These are phyloP conservation scores for Boletus semigastroideus DNA, from an alignment of 1,284 basidiomycete species.

Conservation along the genomic window DNA sequence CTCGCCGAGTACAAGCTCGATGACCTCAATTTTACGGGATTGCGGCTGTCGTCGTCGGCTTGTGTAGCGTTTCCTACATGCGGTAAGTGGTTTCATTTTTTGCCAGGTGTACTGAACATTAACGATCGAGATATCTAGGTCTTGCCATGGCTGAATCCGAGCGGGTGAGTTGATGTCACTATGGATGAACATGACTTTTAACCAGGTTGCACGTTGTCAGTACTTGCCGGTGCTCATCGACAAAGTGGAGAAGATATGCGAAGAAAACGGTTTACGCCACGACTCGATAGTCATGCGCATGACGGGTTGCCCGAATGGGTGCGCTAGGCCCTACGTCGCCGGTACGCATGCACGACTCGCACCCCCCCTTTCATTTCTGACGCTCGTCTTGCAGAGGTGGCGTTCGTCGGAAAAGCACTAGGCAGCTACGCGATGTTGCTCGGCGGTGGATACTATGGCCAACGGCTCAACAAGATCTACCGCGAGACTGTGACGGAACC, in stretches of 20 bases:
- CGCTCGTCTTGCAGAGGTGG: conserved; percentile 63
- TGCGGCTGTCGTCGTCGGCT: conserved; percentile 86
- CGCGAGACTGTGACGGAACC: conserved; percentile 90
- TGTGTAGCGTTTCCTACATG: conserved; percentile 99
- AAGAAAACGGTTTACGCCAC: conserved; percentile 88
- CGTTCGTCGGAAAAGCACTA: conserved; percentile 95
- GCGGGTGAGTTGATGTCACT: conserved; percentile 47
- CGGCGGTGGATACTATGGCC: conserved; percentile 92
- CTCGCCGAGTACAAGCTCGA: conserved; percentile 90
- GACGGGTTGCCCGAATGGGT: conserved; percentile 96
- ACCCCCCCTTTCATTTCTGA: not conserved
- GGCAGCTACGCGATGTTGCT: conserved; percentile 95
- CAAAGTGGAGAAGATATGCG: conserved; percentile 95
- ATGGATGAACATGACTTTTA: not conserved
- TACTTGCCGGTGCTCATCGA: conserved; percentile 94
- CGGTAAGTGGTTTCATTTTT: conserved; percentile 41
- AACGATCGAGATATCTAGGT: conserved; percentile 41
- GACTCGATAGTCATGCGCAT: conserved; percentile 98
- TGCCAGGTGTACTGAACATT: not conserved
- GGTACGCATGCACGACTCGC: conserved; percentile 42
- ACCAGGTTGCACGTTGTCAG: conserved; percentile 36
- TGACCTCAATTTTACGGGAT: conserved; percentile 77
- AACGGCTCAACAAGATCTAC: conserved; percentile 93
- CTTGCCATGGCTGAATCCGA: conserved; percentile 96
- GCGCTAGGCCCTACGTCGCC: conserved; percentile 92